Conservation (phyloP, 2,329 filamentous ascomycete species). For the Fusarium sp. region DNA sequence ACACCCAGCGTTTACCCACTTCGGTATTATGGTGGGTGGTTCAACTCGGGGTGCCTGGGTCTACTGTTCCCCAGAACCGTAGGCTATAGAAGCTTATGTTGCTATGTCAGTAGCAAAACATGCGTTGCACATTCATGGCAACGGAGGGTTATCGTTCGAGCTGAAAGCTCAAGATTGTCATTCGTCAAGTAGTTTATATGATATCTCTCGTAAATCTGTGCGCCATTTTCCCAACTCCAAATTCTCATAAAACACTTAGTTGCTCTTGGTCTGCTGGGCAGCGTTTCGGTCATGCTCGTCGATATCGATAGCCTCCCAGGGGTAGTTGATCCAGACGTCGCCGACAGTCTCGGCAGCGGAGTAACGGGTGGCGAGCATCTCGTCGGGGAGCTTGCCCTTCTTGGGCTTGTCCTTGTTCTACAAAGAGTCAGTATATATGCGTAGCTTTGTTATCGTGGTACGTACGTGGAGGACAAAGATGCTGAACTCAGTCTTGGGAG, state of each 20-base stretch:
- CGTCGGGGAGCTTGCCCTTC: constrained; percentile 84
- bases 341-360: constrained; percentile 85
- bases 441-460: constrained; percentile 29
- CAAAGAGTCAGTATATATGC: constrained; percentile 12
- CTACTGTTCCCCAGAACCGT: not conserved
- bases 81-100: too few species aligned
- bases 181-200: constrained; percentile 24
- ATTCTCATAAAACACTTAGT: constrained; percentile 34
- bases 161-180: constrained; percentile 18
- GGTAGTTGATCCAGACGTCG: constrained; percentile 99
- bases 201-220: constrained; percentile 23
- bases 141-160: not conserved
- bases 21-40: not conserved
- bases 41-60: not conserved
- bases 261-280: constrained; percentile 54
- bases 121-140: not conserved
- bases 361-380: constrained; percentile 83
- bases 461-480: constrained; percentile 94
- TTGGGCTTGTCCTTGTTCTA: constrained; percentile 98
- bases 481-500: constrained; percentile 82
- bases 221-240: constrained; percentile 39
- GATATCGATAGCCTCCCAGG: constrained; percentile 96
- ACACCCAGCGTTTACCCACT: not conserved
- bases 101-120: not conserved
- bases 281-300: constrained; percentile 87